These are phyloP conservation scores for Clonostachys rosea DNA, from an alignment of 2,329 filamentous ascomycete genomes.

Conservation along the genomic window DNA sequence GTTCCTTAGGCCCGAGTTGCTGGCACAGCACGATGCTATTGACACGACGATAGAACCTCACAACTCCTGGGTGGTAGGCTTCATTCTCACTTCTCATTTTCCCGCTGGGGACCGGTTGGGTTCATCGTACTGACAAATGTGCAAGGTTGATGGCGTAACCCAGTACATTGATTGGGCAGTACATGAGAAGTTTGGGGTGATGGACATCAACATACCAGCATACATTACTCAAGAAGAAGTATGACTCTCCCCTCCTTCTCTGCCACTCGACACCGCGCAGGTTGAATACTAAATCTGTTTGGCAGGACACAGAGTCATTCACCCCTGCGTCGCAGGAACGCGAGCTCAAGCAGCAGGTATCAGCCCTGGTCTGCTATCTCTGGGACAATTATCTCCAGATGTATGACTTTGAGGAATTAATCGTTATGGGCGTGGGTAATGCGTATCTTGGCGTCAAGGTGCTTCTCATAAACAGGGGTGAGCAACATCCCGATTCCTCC, in stretches of 20 bases:
- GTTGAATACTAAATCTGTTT: too few species aligned
- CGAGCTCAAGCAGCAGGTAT: slow-evolving; percentile 52
- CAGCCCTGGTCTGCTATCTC: slow-evolving; percentile 76
- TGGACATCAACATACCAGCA: slow-evolving; percentile 88
- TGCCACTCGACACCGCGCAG: too few species aligned
- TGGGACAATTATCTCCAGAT: slow-evolving; percentile 97
- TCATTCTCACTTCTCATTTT: too few species aligned
- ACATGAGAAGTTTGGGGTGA: slow-evolving; percentile 71
- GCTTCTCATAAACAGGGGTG: slow-evolving; percentile 73
- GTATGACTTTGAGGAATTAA: slow-evolving; percentile 66
- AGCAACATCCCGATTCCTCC: slow-evolving; percentile 3
- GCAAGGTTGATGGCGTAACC: slow-evolving; percentile 73
- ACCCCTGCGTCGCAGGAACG: slow-evolving; percentile 38
- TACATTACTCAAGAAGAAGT: slow-evolving; percentile 64
- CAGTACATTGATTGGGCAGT: slow-evolving; percentile 83
- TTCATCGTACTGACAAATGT: too few species aligned
- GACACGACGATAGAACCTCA: slow-evolving; percentile 74
- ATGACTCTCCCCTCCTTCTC: slow-evolving; percentile 7
- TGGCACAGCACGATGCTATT: slow-evolving; percentile 62
- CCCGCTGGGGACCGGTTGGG: too few species aligned
- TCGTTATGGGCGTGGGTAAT: slow-evolving; percentile 85
- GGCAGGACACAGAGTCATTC: slow-evolving; percentile 41
- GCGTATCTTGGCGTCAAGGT: slow-evolving; percentile 81
- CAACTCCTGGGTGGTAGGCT: slow-evolving; percentile 80
- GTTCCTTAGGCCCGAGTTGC: slow-evolving; percentile 57